Percentiles rank a stretch among this genome's conserved stretches.
Conservation (phyloP, 768 basidiomycete species). For the Xerocomellus dryophilus region DNA sequence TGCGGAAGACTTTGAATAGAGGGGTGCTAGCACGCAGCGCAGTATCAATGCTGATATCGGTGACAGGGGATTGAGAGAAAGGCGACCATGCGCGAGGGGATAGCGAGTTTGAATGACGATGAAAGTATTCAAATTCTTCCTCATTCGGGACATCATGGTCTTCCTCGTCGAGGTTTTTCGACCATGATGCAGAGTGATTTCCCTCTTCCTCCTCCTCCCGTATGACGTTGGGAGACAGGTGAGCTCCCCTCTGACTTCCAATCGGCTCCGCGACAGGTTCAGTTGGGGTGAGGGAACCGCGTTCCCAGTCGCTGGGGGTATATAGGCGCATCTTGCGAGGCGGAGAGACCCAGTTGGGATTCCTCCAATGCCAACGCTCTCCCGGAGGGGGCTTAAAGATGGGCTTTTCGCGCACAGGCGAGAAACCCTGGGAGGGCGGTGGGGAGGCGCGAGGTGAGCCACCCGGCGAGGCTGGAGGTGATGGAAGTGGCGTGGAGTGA, state of each 20-base stretch:
- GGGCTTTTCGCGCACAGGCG: constrained; percentile 16
- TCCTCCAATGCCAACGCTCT: constrained; percentile 33
- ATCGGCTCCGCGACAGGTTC: constrained; percentile 28
- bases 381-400: constrained; percentile 30
- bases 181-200: constrained; percentile 7
- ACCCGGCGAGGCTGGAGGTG: constrained; percentile 27
- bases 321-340: constrained; percentile 27
- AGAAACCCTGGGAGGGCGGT: constrained; percentile 10
- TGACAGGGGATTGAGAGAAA: constrained; percentile 24
- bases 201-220: constrained; percentile 15
- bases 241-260: background rate
- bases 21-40: constrained; percentile 31
- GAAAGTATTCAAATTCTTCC: constrained; percentile 11
- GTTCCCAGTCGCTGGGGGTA: constrained; percentile 23
- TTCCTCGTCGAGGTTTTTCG: constrained; percentile 6
- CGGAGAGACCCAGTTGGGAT: constrained; percentile 35
- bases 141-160: constrained; percentile 2
- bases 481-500: constrained; percentile 25
- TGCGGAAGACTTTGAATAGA: constrained; percentile 34
- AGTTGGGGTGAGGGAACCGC: constrained; percentile 29
- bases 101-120: constrained; percentile 17
- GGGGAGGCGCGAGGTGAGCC: constrained; percentile 23
- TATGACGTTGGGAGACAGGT: background rate
- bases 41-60: constrained; percentile 25
- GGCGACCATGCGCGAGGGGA: constrained; percentile 28